Evolutionary conservation across 2,329 filamentous ascomycete species (phyloP), one percentile per base, ranked within the genome.

Genomic region (Ampelomyces quisqualis): DNA sequence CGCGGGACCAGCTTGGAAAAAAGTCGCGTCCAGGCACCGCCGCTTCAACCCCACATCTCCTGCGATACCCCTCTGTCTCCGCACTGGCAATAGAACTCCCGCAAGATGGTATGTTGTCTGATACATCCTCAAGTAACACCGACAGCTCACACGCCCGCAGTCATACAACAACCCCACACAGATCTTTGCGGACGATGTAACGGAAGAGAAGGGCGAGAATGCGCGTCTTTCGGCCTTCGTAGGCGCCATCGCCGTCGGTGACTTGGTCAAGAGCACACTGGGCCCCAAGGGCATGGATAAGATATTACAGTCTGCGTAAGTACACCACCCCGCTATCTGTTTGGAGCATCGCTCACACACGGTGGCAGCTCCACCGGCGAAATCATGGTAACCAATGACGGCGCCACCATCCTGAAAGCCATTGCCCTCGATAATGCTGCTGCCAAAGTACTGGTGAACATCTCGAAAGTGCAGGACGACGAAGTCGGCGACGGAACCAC

Each of bases 261-360:
- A 98, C 63, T 74, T 98, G 56, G 93, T 98, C 38, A 98, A 98
- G 80, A 95, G 88, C 70, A 97, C 93, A 8, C 76, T 98, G 22
- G 93, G 93, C 5, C 93, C 93, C 24, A 97, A 97, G 77, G 93
- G 93, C 58, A 97, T 97, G 90, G 93, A 97, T 78, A 96, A 95
- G 78, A 95, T 95, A 69, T 77, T 95, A 67, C 90, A 95, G 72
- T 95, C 90, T 69, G 90, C 88, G 86, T 93, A 82, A 53, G 85
- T 80, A 24, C 20, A 37, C 45, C 34, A 17, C 37, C 38, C 34
- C 36, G 27, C 30, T 15, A 23, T 31, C 9, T 37, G 29, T 20
- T 13, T 27, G 14, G 13, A 27, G 34, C 55, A 49, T 51, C 43
- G 49, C 61, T 65, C 33, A 63, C 47, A 10, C 20, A 44, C 18